phyloP scores from a whole-genome alignment of 2,329 filamentous ascomycete genomes.

The Penicillium nordicum region DNA sequence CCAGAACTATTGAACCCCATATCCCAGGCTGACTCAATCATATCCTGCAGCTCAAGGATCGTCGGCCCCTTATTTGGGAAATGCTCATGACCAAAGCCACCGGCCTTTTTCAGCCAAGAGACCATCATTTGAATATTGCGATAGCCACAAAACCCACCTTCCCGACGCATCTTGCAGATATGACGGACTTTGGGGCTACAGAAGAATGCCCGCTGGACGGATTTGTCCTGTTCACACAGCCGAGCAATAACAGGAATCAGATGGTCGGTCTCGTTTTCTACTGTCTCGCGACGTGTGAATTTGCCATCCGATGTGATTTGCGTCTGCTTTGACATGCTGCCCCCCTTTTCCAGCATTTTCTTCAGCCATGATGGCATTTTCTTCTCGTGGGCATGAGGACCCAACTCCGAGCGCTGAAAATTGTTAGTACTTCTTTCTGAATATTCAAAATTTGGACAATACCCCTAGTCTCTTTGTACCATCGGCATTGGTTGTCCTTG shows the following conservation, averaged over 20 bases:
- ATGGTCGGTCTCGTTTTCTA: slow-evolving; percentile 50
- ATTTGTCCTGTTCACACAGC: slow-evolving; percentile 62
- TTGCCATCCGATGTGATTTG: slow-evolving; percentile 45
- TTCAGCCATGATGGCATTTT: slow-evolving; percentile 70
- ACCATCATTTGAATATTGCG: slow-evolving; percentile 90
- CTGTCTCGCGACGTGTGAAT: slow-evolving; percentile 40
- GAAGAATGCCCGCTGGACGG: slow-evolving; percentile 69
- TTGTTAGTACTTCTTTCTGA: slow-evolving; percentile 16
- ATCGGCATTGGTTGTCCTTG: slow-evolving; percentile 10
- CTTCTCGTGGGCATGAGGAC: slow-evolving; percentile 68
- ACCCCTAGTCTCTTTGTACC: slow-evolving; percentile 33
- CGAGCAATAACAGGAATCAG: slow-evolving; percentile 62
- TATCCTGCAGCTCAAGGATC: slow-evolving; percentile 78
- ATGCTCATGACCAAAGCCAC: slow-evolving; percentile 54
- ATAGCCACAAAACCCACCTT: slow-evolving; percentile 93
- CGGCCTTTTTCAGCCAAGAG: slow-evolving; percentile 67
- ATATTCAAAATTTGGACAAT: slow-evolving; percentile 3
- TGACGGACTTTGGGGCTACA: slow-evolving; percentile 74
- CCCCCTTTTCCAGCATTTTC: slow-evolving; percentile 58
- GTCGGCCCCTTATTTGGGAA: slow-evolving; percentile 65
- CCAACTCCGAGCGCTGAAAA: slow-evolving; percentile 58
- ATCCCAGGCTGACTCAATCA: slow-evolving; percentile 87
- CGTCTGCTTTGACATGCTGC: slow-evolving; percentile 55
- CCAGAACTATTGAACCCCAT: slow-evolving; percentile 72
- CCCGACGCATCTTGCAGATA: slow-evolving; percentile 74